Conservation (phyloP, 768 basidiomycete genomes). For the Naganishia randhawae region DNA sequence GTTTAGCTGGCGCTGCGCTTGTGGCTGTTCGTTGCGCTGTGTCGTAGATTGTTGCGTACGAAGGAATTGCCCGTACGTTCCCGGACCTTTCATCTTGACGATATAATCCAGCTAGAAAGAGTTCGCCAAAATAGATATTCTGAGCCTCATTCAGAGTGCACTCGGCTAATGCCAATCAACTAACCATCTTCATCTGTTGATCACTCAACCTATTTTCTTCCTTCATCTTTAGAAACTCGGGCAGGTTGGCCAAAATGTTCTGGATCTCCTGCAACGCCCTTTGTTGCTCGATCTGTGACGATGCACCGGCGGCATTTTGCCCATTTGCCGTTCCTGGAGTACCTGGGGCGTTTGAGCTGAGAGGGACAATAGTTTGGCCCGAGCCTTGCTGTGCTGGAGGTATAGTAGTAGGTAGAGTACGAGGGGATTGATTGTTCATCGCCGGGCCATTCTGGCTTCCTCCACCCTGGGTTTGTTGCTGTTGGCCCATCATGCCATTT, state of each 20-base stretch:
- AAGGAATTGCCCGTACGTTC: neutral
- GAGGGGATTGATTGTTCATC: slow-evolving; percentile 19
- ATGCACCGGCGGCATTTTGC: slow-evolving; percentile 4
- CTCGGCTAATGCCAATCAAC: neutral
- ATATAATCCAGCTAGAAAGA: slow-evolving; percentile 18
- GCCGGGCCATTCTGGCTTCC: neutral
- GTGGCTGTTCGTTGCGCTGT: slow-evolving; percentile 11
- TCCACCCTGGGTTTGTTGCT: neutral
- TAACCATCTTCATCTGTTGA: slow-evolving; percentile 16
- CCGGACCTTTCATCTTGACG: slow-evolving; percentile 20
- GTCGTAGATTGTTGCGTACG: slow-evolving; percentile 1
- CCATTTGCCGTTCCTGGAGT: slow-evolving; percentile 2
- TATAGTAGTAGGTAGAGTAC: neutral
- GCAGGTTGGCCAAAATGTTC: slow-evolving; percentile 25
- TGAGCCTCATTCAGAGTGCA: neutral
- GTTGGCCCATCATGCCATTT: neutral
- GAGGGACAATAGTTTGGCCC: neutral
- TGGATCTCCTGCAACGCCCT: slow-evolving; percentile 6
- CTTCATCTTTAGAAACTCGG: slow-evolving; percentile 27
- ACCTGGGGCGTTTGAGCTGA: neutral
- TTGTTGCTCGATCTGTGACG: neutral
- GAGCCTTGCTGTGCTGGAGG: neutral
- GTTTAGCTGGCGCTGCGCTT: slow-evolving; percentile 16
- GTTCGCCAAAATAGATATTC: neutral
- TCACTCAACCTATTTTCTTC: slow-evolving; percentile 22